A percentile compares a stretch with the other conserved stretches of the same genome.
Evolutionary conservation across 1,284 basidiomycete species (phyloP).

Genomic region (Clitocybe nebularis): DNA sequence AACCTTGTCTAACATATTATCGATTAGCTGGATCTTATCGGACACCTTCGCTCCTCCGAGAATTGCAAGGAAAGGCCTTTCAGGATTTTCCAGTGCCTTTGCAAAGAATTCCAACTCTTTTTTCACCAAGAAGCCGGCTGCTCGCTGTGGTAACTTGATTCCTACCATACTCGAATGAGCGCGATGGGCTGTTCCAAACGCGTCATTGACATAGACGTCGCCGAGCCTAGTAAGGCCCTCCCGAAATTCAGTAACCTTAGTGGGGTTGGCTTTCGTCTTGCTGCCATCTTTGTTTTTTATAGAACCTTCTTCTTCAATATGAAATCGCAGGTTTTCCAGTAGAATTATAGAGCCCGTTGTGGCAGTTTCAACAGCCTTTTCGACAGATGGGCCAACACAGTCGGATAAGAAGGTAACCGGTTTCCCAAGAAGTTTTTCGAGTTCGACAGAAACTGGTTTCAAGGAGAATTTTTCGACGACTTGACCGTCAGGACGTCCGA

Average conservation of each 20-base stretch:
- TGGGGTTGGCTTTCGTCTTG: conserved; percentile 89
- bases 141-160: conserved; percentile 89
- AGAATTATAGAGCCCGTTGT: conserved; percentile 81
- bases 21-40: conserved; percentile 98
- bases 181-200: conserved; percentile 97
- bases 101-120: conserved; percentile 99
- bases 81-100: conserved; percentile 93
- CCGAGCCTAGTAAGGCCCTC: conserved; percentile 87
- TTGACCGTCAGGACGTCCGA: conserved; percentile 96
- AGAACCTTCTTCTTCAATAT: conserved; percentile 97
- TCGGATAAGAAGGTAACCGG: conserved; percentile 83
- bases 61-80: conserved; percentile 96
- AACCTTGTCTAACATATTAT: conserved; percentile 98
- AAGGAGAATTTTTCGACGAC: conserved; percentile 89
- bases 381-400: conserved; percentile 84
- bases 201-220: conserved; percentile 98
- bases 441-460: conserved; percentile 78
- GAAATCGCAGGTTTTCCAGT: conserved; percentile 97
- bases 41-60: conserved; percentile 98
- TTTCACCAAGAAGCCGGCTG: conserved; percentile 96
- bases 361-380: conserved; percentile 73
- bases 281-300: conserved; percentile 90
- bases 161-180: conserved; percentile 99
- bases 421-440: conserved; percentile 67
- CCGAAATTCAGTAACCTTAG: conserved; percentile 82